A percentile compares a stretch with the other conserved stretches of the same genome.
These are phyloP conservation scores for Dianthus caryophyllus DNA, from an alignment of 148 eudicot genomes.

Conservation along the genomic window DNA sequence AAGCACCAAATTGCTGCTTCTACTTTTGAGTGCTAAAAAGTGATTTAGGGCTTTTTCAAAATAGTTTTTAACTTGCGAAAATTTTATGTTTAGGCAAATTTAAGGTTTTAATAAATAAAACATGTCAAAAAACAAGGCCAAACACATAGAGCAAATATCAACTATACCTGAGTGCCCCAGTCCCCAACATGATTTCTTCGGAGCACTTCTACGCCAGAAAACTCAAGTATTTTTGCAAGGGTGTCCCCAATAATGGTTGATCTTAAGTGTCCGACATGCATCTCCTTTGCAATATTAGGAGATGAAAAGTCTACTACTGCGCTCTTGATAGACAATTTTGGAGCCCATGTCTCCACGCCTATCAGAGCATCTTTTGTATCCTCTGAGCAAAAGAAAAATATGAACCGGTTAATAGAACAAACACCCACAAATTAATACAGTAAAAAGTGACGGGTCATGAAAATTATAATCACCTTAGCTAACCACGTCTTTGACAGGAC, in stretches of 20 bases:
- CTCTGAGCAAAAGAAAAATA: slow-evolving; percentile 54
- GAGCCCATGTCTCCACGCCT: slow-evolving; percentile 86
- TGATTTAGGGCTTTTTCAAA: no score
- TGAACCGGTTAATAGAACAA: not conserved
- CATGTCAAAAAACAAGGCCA: no score
- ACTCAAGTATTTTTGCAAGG: slow-evolving; percentile 92
- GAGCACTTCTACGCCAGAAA: no score
- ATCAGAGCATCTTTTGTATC: slow-evolving; percentile 66
- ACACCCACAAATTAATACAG: not conserved
- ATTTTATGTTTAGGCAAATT: no score
- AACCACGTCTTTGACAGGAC: slow-evolving; percentile 68
- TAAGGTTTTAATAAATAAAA: no score
- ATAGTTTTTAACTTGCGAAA: no score
- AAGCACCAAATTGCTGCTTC: no score
- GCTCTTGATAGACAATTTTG: slow-evolving; percentile 83
- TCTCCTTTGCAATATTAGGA: slow-evolving; percentile 96
- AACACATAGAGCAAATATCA: not conserved
- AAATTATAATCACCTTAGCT: slow-evolving; percentile 54
- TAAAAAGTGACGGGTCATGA: no score
- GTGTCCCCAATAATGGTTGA: slow-evolving; percentile 96
- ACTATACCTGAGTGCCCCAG: slow-evolving; percentile 92
- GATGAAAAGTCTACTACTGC: slow-evolving; percentile 98
- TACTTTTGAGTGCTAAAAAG: no score
- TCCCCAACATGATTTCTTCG: no score
- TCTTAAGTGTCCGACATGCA: slow-evolving; percentile 97